Conservation (phyloP, 768 basidiomycete genomes). For the Boletus eberwhitei region DNA sequence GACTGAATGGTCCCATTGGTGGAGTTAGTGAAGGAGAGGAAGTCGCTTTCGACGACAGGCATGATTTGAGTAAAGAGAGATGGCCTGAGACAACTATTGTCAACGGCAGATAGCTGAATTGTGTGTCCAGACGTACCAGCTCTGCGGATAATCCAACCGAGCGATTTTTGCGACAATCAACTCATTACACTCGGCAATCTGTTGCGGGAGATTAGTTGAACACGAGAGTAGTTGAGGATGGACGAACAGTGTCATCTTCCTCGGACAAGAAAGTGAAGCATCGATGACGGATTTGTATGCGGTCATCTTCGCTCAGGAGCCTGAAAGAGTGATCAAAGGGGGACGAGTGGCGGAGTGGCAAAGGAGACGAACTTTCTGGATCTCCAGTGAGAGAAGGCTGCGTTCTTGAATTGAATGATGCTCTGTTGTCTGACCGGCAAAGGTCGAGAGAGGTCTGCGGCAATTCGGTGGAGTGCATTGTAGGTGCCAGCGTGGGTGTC, state of each 20-base stretch:
- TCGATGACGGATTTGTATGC: conserved; percentile 59
- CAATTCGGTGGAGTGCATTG: conserved; percentile 71
- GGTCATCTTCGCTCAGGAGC: conserved; percentile 65
- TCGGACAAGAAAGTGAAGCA: conserved; percentile 72
- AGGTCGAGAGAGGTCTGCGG: conserved; percentile 56
- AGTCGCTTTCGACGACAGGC: conserved; percentile 48
- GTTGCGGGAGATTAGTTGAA: conserved; percentile 1
- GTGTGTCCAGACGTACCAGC: conserved; percentile 50
- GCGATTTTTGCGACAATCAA: conserved; percentile 74
- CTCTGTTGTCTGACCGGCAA: conserved; percentile 71
- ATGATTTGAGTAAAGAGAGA: conserved; percentile 41
- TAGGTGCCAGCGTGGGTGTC: conserved; percentile 64
- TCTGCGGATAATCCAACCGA: conserved; percentile 68
- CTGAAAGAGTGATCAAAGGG: conserved; percentile 37
- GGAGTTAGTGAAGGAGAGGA: conserved; percentile 48
- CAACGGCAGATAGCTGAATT: neutral
- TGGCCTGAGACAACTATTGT: conserved; percentile 16
- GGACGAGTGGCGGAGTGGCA: neutral
- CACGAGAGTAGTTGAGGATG: conserved; percentile 11
- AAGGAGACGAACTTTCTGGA: conserved; percentile 58
- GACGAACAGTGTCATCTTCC: conserved; percentile 64
- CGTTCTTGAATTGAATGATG: conserved; percentile 89
- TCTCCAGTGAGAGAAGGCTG: conserved; percentile 70
- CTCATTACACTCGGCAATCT: conserved; percentile 77
- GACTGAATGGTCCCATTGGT: conserved; percentile 41